Conservation (phyloP, 2,329 filamentous ascomycete genomes). For the Pseudogymnoascus sp. region DNA sequence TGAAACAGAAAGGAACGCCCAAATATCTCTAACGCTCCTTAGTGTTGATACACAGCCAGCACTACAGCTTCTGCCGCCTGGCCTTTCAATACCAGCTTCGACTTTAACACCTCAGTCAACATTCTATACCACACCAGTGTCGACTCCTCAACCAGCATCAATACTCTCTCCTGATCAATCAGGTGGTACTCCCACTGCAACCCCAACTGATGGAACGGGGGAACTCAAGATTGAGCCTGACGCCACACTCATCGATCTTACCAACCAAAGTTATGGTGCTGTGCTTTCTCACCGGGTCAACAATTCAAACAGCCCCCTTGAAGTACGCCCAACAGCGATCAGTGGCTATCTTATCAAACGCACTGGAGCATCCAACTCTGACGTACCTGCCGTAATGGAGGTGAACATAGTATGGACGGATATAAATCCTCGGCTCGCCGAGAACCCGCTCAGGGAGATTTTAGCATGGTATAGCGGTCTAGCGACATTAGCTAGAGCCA, state of each 20-base stretch:
- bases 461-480: constrained; percentile 61
- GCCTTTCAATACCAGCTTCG: constrained; percentile 40
- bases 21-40: constrained; percentile 51
- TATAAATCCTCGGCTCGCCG: constrained; percentile 22
- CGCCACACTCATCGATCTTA: constrained; percentile 61
- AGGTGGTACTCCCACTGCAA: constrained; percentile 35
- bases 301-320: constrained; percentile 49
- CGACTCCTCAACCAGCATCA: constrained; percentile 54
- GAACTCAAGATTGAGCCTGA: constrained; percentile 53
- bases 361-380: constrained; percentile 47
- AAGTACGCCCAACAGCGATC: constrained; percentile 50
- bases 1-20: constrained; percentile 43
- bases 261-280: constrained; percentile 70
- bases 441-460: constrained; percentile 54
- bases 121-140: constrained; percentile 57
- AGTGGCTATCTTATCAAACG: constrained; percentile 62
- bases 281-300: constrained; percentile 60
- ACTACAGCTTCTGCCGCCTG: constrained; percentile 54
- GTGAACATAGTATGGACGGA: constrained; percentile 53
- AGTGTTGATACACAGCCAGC: constrained; percentile 59
- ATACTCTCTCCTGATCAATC: constrained; percentile 54
- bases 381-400: constrained; percentile 54
- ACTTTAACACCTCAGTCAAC: constrained; percentile 34
- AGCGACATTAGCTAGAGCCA: constrained; percentile 60
- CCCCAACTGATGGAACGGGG: constrained; percentile 29